A percentile compares a stretch with the other conserved stretches of the same genome.
Conservation (phyloP, 169 alveolate species). For the Plasmodium fragile region DNA sequence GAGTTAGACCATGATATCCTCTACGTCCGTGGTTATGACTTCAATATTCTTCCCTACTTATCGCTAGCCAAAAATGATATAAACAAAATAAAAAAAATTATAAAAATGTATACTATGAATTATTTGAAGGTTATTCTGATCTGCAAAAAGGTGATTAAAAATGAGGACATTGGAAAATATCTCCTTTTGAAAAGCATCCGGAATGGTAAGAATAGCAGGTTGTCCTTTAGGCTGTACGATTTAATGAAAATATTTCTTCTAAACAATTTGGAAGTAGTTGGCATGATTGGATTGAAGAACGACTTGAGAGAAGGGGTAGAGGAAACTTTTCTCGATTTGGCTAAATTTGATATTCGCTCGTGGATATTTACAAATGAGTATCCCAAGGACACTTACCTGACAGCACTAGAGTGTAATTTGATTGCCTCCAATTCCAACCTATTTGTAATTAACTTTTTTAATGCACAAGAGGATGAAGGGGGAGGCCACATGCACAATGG, state of each 20-base stretch:
- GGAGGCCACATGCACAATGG: neutral
- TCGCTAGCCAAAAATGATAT: slow-evolving; percentile 41
- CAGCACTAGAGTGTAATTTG: slow-evolving; percentile 63
- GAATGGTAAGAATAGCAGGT: slow-evolving; percentile 9
- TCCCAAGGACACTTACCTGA: slow-evolving; percentile 68
- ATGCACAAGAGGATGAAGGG: neutral
- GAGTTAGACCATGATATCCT: slow-evolving; percentile 26
- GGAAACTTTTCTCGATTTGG: slow-evolving; percentile 50
- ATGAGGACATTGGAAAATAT: slow-evolving; percentile 74
- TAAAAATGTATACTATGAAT: slow-evolving; percentile 63
- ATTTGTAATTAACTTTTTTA: slow-evolving; percentile 50
- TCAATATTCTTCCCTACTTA: slow-evolving; percentile 47
- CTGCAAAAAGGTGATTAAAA: slow-evolving; percentile 63
- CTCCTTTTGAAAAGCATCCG: slow-evolving; percentile 29
- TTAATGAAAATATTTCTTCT: slow-evolving; percentile 62
- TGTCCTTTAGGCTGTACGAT: slow-evolving; percentile 47
- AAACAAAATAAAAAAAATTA: slow-evolving; percentile 45
- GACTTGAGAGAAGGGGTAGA: slow-evolving; percentile 55
- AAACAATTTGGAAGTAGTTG: slow-evolving; percentile 58
- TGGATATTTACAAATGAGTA: slow-evolving; percentile 76
- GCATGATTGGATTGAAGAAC: slow-evolving; percentile 72
- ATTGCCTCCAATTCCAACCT: slow-evolving; percentile 41
- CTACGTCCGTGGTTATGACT: slow-evolving; percentile 75
- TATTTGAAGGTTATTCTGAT: slow-evolving; percentile 60
- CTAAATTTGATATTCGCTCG: slow-evolving; percentile 66